Evolutionary conservation across 192 early-diverging fungal species (phyloP).

Genomic region (Umbelopsis ramanniana): DNA sequence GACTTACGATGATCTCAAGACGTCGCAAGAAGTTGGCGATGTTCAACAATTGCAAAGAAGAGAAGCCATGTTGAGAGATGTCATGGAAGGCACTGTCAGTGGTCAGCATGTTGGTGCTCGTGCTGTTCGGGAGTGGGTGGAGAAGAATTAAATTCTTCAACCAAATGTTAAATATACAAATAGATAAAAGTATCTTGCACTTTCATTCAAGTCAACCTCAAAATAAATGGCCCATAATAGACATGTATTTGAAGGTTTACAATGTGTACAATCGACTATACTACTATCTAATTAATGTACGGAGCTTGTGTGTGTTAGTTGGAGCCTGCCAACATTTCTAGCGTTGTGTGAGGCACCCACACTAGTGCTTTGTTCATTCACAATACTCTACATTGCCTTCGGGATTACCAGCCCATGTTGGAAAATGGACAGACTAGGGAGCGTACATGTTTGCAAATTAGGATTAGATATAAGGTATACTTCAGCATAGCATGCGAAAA

Average conservation of each 20-base stretch:
- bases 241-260: background rate
- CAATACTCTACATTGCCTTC: constrained; percentile 4
- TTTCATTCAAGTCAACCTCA: background rate
- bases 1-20: background rate
- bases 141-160: constrained; percentile 2
- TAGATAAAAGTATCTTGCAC: background rate
- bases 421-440: background rate
- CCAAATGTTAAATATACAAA: constrained; percentile 16
- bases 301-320: background rate
- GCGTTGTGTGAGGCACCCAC: no score
- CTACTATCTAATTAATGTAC: background rate
- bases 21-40: background rate
- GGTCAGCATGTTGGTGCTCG: background rate
- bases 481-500: background rate
- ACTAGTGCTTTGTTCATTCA: background rate
- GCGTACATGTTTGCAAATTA: background rate
- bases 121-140: constrained; percentile 16
- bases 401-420: constrained; percentile 16
- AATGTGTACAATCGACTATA: background rate
- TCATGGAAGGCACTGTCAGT: constrained; percentile 22
- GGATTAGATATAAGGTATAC: background rate
- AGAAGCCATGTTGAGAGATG: constrained; percentile 8
- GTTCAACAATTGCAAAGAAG: background rate
- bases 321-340: background rate
- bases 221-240: background rate